Evolutionary conservation across 768 basidiomycete genomes (phyloP).

Genomic region (Psilocybe sp.): DNA sequence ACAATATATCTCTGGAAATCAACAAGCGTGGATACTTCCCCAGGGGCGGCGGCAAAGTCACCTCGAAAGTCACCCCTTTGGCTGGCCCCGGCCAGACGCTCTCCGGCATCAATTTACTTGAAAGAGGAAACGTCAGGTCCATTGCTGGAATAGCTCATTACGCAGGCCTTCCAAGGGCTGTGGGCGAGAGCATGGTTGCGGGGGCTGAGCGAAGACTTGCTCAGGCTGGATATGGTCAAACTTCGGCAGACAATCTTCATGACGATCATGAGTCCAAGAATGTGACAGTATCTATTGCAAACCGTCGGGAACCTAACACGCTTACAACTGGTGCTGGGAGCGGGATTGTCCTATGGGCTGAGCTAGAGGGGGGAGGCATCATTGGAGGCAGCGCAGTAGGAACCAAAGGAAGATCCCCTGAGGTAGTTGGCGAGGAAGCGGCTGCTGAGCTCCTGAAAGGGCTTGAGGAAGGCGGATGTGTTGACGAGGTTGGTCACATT

Average conservation of each 20-base stretch:
- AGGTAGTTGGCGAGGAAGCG: slow-evolving; percentile 55
- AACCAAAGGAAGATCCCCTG: slow-evolving; percentile 42
- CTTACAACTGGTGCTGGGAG: slow-evolving; percentile 60
- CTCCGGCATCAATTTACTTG: slow-evolving; percentile 43
- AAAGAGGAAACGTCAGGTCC: slow-evolving; percentile 49
- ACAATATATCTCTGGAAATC: slow-evolving; percentile 43
- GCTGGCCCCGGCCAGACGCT: slow-evolving; percentile 32
- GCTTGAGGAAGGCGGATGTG: slow-evolving; percentile 62
- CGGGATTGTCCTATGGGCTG: slow-evolving; percentile 74
- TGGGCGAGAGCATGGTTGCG: slow-evolving; percentile 55
- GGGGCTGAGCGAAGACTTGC: slow-evolving; percentile 49
- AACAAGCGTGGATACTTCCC: slow-evolving; percentile 68
- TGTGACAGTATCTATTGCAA: slow-evolving; percentile 37
- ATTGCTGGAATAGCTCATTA: slow-evolving; percentile 64
- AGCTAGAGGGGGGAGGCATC: slow-evolving; percentile 63
- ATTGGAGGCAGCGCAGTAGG: slow-evolving; percentile 71
- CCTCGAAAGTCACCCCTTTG: slow-evolving; percentile 41
- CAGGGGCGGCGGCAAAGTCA: slow-evolving; percentile 66
- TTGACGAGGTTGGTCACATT: slow-evolving; percentile 56
- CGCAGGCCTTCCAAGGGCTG: slow-evolving; percentile 54
- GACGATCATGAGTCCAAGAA: slow-evolving; percentile 11
- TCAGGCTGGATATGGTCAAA: slow-evolving; percentile 29
- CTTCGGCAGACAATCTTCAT: slow-evolving; percentile 2
- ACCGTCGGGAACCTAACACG: slow-evolving; percentile 38
- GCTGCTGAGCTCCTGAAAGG: slow-evolving; percentile 57